Base-by-base conservation (phyloP, 352 stramenopile species). In the Pythium aphanidermatum region DNA sequence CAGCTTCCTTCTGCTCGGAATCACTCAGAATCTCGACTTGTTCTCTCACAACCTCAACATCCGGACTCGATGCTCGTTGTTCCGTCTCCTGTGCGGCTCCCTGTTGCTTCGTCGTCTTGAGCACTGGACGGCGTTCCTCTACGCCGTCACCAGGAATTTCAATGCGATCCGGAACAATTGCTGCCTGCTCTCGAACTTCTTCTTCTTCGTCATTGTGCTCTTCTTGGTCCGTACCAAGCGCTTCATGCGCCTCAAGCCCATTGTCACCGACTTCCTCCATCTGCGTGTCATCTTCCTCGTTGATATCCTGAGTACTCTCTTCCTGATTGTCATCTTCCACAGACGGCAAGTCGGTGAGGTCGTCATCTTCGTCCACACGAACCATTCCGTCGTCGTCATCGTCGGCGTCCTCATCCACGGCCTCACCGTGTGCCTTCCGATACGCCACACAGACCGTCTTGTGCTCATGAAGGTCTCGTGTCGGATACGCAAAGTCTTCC, bases 381-480 rank as follows among this genome's bases (percentile, higher is more conserved):
- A 46, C 33, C n/a, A 41, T n/a, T 21, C 33, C 20, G 13, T 49
- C 39, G 17, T 44, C 39, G 20, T 11, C 21, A 10, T 47, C 37
- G 14, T 37, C 46, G 3, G 16, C 29, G 4, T 11, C 30, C 12
- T 34, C 25, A 17, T 35, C 35, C 4, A 21, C 37, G 11, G 47
- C 13, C 26, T 53, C 46, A 25, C 30, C 27, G 1, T 41, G 26
- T 12, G 21, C 29, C n/a, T 27, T 20, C 9, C 28, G 34, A 29
- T 47, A 58, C 26, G 45, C 33, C n/a, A 33, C 0, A 20, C 52
- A 60, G 5, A 29, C 17, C n/a, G 28, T 31, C 38, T 55, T 54
- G 52, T 60, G 52, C 12, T n/a, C 11, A 35, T 60, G 44, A 13
- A 56, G 11, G 14, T 56, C 53, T 16, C 53, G 53, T 27, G 56